phyloP scores from a whole-genome alignment of 345 rosid genomes.

The Camelina hispida region DNA sequence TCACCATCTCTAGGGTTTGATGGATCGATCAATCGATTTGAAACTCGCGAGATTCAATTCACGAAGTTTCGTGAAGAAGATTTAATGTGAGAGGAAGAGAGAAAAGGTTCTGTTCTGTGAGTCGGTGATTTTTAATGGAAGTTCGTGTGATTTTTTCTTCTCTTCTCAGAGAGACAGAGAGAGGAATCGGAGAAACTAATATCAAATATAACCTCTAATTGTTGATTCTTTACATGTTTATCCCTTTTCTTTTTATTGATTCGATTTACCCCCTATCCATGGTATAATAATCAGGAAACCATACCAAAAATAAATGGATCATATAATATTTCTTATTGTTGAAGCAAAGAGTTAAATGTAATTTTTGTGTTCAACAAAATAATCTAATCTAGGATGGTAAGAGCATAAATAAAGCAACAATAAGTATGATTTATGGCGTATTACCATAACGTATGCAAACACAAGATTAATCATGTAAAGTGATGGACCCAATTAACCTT shows the following conservation, averaged over 20 bases:
- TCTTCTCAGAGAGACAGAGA: neutral
- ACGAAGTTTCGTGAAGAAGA: conserved; percentile 15
- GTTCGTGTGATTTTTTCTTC: conserved; percentile 19
- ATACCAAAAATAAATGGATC: neutral
- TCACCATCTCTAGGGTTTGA: conserved; percentile 59
- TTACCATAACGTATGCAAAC: conserved; percentile 11
- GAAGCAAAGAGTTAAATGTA: neutral
- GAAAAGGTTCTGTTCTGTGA: conserved; percentile 17
- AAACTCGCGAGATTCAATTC: neutral
- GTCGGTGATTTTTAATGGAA: conserved; percentile 40
- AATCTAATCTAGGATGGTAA: neutral
- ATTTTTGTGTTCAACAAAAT: neutral
- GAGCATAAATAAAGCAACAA: neutral
- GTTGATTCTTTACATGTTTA: conserved; percentile 4
- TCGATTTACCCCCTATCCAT: neutral
- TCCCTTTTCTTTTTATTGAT: neutral
- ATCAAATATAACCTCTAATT: conserved; percentile 9
- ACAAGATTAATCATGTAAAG: conserved; percentile 18
- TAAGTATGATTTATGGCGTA: neutral
- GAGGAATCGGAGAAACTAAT: conserved; percentile 2
- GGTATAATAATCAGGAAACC: neutral
- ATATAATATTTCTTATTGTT: neutral
- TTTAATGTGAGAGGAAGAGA: neutral
- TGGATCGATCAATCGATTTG: conserved; percentile 31
- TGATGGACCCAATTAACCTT: conserved; percentile 41